Evolutionary conservation across 2,329 filamentous ascomycete species (phyloP), one percentile per base, ranked within the genome.

Genomic region (Simplicillium aogashimaense): DNA sequence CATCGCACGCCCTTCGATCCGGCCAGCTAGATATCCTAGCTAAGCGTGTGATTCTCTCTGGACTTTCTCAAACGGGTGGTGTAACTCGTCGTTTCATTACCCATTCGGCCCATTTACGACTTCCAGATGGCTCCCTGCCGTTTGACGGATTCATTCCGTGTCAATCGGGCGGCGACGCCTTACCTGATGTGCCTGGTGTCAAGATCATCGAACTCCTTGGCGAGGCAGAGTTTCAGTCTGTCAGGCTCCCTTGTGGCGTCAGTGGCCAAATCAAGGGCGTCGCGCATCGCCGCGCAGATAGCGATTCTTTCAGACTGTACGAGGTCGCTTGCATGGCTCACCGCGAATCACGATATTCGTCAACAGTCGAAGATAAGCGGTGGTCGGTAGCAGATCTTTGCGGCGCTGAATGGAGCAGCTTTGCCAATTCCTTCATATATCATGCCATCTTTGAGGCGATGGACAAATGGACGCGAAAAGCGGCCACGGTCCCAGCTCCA

Each of bases 361-460:
- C 46, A 13, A 18, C 20, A 0, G 6, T 32, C 2, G 46, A 48
- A 11, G n/a, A 38, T 3, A 33, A 47, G 15, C 12, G 37, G 13
- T 45, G 44, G 43, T 42, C 43, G 1, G 46, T 44, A 9, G 45
- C 41, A 5, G 40, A 48, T 5, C 41, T 43, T 7, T 9, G 34
- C 2, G 46, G 45, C 16, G 45, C 45, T 2, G 34, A 40, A 41
- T 45, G 43, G 39, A 48, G 46, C 39, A 45, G 43, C 2, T 48
- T 48, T 41, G 25, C 45, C 2, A 47, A 48, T 29, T 45, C 45
- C 1, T 48, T 48, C 28, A 47, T 48, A 13, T 48, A 48, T n/a
- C 46, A 48, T 33, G 45, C 46, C 3, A 39, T 48, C 1, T 48
- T 48, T 17, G 46, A 48, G 18, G 34, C 34, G 3, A 38, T 47